A percentile compares a stretch with the other conserved stretches of the same genome.
Evolutionary conservation across 164 flowering plant species (phyloP).

Genomic region (Liquidambar formosana): DNA sequence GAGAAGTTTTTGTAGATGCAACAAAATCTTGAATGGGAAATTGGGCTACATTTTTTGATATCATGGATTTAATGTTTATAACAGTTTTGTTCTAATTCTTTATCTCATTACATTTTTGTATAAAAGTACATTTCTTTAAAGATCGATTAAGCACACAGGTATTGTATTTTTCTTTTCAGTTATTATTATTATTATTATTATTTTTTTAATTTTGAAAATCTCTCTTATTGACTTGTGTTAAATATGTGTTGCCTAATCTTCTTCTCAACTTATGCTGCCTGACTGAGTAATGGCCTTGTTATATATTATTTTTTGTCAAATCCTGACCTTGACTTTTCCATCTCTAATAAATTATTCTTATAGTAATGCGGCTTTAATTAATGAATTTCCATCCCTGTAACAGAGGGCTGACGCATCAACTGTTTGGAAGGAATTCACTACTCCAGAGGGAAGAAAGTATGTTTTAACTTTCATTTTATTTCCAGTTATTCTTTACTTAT

Average conservation of each 20-base stretch:
- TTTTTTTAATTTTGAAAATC: not conserved
- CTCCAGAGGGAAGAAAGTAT: slow-evolving; percentile 85
- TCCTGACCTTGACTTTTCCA: not conserved
- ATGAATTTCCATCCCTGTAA: slow-evolving; percentile 15
- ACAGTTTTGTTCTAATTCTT: not conserved
- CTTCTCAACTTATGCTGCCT: not conserved
- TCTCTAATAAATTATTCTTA: not conserved
- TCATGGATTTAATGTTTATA: too few relatives aligned
- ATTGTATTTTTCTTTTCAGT: not conserved
- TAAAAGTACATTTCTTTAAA: not conserved
- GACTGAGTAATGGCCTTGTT: not conserved
- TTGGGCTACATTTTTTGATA: too few relatives aligned
- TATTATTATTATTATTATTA: not conserved
- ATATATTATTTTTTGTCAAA: not conserved
- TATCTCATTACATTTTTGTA: not conserved
- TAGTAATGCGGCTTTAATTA: not conserved
- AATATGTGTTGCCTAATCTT: not conserved
- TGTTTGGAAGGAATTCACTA: slow-evolving; percentile 93
- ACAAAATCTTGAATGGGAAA: too few relatives aligned
- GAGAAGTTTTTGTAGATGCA: too few relatives aligned
- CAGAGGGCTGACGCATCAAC: slow-evolving; percentile 99
- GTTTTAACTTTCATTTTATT: slow-evolving; percentile 14
- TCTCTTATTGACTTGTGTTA: not conserved
- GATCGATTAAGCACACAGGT: not conserved
- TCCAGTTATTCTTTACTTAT: not conserved